phyloP scores from a whole-genome alignment of 2,329 filamentous ascomycete species.

The Colletotrichum incanum region DNA sequence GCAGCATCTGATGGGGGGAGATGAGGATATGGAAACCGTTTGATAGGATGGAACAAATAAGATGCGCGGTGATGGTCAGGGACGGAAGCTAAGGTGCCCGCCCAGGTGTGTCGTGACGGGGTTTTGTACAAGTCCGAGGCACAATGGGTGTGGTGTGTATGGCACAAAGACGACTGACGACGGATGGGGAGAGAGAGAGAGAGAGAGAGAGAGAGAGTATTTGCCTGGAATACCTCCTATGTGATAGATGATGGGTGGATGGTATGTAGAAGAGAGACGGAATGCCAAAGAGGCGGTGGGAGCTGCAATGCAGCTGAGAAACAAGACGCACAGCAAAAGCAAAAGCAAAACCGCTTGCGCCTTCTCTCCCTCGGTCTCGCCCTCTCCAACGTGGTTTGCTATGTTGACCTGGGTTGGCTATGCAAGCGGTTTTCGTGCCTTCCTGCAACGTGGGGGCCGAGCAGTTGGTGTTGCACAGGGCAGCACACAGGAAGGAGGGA shows the following conservation, averaged over 20 bases:
- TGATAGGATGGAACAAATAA: constrained; percentile 40
- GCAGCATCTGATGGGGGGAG: constrained; percentile 7
- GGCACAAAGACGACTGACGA: no score
- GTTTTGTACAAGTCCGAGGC: constrained; percentile 12
- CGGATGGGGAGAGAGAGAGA: no score
- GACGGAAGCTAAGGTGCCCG: background rate
- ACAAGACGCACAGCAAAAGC: constrained; percentile 28
- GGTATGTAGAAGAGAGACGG: background rate
- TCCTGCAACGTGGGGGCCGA: constrained; percentile 5
- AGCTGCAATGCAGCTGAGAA: constrained; percentile 36
- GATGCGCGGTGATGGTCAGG: constrained; percentile 28
- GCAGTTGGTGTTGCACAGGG: constrained; percentile 2
- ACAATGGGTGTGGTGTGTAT: background rate
- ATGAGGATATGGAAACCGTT: constrained; percentile 11
- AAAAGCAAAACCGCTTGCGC: constrained; percentile 15
- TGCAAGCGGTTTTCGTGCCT: background rate
- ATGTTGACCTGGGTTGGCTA: background rate
- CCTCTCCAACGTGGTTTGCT: background rate
- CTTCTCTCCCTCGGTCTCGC: background rate
- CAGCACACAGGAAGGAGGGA: background rate
- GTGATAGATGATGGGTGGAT: background rate
- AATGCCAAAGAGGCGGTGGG: constrained; percentile 28
- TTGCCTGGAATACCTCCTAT: background rate
- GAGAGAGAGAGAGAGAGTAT: no score
- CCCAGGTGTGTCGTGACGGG: background rate